phyloP scores from a whole-genome alignment of 257 asterid species.

The Lycium ferocissimum region DNA sequence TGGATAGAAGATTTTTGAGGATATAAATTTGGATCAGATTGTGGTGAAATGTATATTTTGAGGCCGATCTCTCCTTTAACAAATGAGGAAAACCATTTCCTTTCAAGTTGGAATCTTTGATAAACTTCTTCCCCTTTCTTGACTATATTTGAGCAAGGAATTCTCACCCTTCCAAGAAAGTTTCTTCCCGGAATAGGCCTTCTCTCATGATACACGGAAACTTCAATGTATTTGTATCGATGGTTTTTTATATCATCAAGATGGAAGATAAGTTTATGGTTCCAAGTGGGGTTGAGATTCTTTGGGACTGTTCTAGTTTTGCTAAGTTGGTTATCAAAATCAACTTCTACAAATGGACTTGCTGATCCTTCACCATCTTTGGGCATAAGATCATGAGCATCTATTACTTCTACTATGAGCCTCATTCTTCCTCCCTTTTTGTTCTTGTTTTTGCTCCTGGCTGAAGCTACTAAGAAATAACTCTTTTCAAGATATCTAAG shows the following conservation, averaged over 20 bases:
- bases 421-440: slow-evolving; percentile 55
- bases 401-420: slow-evolving; percentile 70
- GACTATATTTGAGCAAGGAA: slow-evolving; percentile 67
- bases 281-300: slow-evolving; percentile 76
- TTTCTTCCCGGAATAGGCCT: slow-evolving; percentile 53
- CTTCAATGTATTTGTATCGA: slow-evolving; percentile 50
- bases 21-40: slow-evolving; percentile 40
- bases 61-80: slow-evolving; percentile 75
- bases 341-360: slow-evolving; percentile 74
- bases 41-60: slow-evolving; percentile 53
- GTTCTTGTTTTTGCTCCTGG: slow-evolving; percentile 42
- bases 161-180: slow-evolving; percentile 70
- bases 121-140: slow-evolving; percentile 68
- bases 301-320: slow-evolving; percentile 68
- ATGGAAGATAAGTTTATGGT: slow-evolving; percentile 61
- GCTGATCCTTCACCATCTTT: slow-evolving; percentile 79
- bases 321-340: slow-evolving; percentile 65
- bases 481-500: slow-evolving; percentile 49
- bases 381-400: slow-evolving; percentile 78
- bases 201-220: slow-evolving; percentile 67
- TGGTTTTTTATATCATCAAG: slow-evolving; percentile 44
- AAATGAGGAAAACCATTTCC: slow-evolving; percentile 52
- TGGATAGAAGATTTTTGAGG: slow-evolving; percentile 27
- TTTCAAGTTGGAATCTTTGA: slow-evolving; percentile 66
- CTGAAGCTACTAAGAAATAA: slow-evolving; percentile 34